phyloP scores from a whole-genome alignment of 352 stramenopile genomes.

The Globisporangium okanoganense region DNA sequence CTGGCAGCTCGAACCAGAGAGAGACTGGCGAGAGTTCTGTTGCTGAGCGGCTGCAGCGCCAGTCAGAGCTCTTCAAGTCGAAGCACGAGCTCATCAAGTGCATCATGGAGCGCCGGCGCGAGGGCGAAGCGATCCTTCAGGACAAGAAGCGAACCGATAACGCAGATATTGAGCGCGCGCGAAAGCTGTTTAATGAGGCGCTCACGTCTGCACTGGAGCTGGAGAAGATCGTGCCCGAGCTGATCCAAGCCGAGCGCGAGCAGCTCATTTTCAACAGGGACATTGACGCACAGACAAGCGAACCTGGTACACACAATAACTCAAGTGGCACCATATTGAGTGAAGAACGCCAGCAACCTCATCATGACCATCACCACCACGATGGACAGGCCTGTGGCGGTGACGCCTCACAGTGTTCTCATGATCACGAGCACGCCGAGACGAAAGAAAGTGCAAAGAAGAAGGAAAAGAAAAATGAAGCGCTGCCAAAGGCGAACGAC shows the following conservation, averaged over 20 bases:
- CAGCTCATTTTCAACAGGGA: background rate
- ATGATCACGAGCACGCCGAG: constrained; percentile 6
- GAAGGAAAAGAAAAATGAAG: constrained; percentile 8
- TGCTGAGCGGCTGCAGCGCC: constrained; percentile 20
- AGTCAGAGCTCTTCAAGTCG: constrained; percentile 31
- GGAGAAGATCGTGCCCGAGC: constrained; percentile 33
- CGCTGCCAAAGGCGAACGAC: constrained; percentile 43
- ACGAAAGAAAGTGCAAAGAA: background rate
- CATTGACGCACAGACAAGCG: background rate
- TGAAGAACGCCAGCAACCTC: background rate
- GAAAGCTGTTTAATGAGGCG: constrained; percentile 28
- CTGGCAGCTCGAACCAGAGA: background rate
- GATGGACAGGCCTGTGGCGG: constrained; percentile 12
- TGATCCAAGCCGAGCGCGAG: constrained; percentile 26
- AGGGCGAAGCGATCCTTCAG: constrained; percentile 30
- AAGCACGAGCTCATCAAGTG: constrained; percentile 55
- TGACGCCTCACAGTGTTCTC: constrained; percentile 2
- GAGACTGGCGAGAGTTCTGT: background rate
- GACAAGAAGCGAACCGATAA: constrained; percentile 5
- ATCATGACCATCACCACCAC: constrained; percentile 7
- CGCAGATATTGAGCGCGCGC: constrained; percentile 13
- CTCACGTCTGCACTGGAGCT: constrained; percentile 29
- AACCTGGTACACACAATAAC: background rate
- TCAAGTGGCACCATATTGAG: background rate
- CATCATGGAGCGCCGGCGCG: constrained; percentile 36